These are phyloP conservation scores for Pulveroboletus sp. DNA, from an alignment of 768 basidiomycete genomes.

Conservation along the genomic window DNA sequence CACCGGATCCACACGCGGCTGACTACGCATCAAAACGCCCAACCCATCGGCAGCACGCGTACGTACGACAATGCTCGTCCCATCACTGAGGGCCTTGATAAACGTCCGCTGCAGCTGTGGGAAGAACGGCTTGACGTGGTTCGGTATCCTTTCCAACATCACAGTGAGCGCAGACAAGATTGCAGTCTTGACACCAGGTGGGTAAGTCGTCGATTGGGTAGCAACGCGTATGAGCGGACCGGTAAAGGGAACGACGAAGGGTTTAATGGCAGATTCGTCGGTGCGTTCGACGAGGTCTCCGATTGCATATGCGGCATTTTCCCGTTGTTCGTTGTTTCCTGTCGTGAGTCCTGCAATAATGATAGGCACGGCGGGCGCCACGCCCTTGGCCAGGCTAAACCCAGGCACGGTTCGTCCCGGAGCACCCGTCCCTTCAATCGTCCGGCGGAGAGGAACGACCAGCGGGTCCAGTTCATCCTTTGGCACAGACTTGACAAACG, in stretches of 20 bases:
- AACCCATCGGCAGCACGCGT: constrained; percentile 79
- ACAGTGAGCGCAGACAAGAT: constrained; percentile 82
- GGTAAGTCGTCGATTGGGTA: constrained; percentile 83
- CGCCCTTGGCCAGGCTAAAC: constrained; percentile 79
- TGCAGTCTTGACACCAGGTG: constrained; percentile 88
- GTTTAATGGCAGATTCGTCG: constrained; percentile 80
- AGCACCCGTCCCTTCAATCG: constrained; percentile 79
- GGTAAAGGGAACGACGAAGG: constrained; percentile 92
- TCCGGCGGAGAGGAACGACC: constrained; percentile 83
- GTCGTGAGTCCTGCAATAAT: constrained; percentile 90
- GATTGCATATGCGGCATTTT: constrained; percentile 93
- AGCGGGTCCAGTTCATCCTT: constrained; percentile 92
- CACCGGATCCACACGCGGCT: constrained; percentile 90
- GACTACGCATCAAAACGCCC: constrained; percentile 85
- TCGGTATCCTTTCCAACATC: constrained; percentile 82
- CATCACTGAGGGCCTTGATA: constrained; percentile 85
- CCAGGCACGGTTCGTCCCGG: constrained; percentile 79
- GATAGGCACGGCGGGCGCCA: constrained; percentile 78
- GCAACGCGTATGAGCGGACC: constrained; percentile 95
- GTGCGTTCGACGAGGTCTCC: constrained; percentile 93
- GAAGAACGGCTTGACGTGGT: constrained; percentile 96
- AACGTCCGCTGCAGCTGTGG: constrained; percentile 96
- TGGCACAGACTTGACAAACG: constrained; percentile 82
- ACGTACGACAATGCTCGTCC: constrained; percentile 72
- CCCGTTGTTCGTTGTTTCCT: constrained; percentile 91